Base-by-base conservation (phyloP, 2,329 filamentous ascomycete species). In the Fusarium sterilihyphosum region DNA sequence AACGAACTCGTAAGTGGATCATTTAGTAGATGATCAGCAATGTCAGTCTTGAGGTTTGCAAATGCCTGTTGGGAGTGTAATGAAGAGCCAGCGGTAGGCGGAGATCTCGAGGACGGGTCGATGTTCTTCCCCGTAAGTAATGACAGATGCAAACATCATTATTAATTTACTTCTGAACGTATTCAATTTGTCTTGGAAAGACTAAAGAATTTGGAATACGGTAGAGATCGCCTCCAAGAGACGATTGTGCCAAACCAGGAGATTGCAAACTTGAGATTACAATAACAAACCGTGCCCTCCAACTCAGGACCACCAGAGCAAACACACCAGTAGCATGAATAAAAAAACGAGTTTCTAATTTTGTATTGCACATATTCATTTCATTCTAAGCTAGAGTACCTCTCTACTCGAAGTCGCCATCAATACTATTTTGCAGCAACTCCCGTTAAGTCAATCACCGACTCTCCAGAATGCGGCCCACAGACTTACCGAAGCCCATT, bases 121-220 rank as follows among this genome's bases (percentile, higher is more conserved):
- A 22, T 2, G n/a, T 31, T 17, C 20, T 4, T 31, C 4, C 8
- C 46, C 1, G 10, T 7, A 14, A 6, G 26, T 49, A 18, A 26
- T 22, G 4, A 6, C 0, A 31, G 20, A 29, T 6, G 18, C 10
- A 5, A 29, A 10, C 0, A 20, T 7, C 2, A 20, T 14, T 29
- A 14, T 20, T 0, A 20, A 20, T 20, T 5, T 0, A 14, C 8
- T 29, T 14, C 5, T 29, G 1, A 29, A 6, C 1, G 11, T 26
- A 20, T 2, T 26, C n/a, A 2, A 0, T 22, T 29, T 47, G 2
- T 1, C 10, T 29, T 16, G 10, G 29, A 18, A 2, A 3, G 17
- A 16, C 18, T 20, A 11, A 29, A 20, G 5, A 22, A 5, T 47
- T 29, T 5, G 9, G 10, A 29, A 8, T 22, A 8, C 4, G n/a